Conservation (phyloP, 2,329 filamentous ascomycete species). For the Xylaria multiplex region DNA sequence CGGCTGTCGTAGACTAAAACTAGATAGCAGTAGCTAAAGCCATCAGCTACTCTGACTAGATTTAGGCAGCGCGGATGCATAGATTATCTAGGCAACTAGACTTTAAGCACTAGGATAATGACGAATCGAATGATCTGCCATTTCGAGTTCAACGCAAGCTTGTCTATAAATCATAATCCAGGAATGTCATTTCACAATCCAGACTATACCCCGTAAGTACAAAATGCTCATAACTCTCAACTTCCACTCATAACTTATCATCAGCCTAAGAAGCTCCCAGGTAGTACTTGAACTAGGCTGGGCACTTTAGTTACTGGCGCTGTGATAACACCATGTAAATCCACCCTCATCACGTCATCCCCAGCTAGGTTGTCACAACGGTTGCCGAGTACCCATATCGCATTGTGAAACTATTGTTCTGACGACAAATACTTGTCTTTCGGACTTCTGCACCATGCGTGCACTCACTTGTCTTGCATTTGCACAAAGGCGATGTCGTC, state of each 20-base stretch:
- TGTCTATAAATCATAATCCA: conserved; percentile 18
- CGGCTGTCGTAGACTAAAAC: background rate
- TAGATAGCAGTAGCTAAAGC: background rate
- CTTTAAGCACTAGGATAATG: background rate
- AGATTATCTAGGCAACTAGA: background rate
- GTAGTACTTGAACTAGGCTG: conserved; percentile 9
- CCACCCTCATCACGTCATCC: conserved; percentile 22
- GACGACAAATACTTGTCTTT: conserved; percentile 34
- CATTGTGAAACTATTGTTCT: conserved; percentile 20
- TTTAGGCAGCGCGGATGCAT: background rate
- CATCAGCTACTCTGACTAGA: background rate
- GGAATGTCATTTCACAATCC: conserved; percentile 31
- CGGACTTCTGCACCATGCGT: conserved; percentile 38
- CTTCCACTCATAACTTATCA: conserved; percentile 21
- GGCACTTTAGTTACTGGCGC: conserved; percentile 8
- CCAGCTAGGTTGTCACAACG: conserved; percentile 6
- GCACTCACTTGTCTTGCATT: conserved; percentile 36
- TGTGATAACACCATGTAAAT: conserved; percentile 17
- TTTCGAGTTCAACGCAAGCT: background rate
- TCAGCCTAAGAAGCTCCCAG: conserved; percentile 13
- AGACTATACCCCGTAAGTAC: conserved; percentile 28
- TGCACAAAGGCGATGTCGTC: conserved; percentile 36
- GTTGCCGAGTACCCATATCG: conserved; percentile 24
- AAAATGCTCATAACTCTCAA: conserved; percentile 8
- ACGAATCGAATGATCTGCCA: background rate